A percentile compares a stretch with the other conserved stretches of the same genome.
phyloP scores from a whole-genome alignment of 108 stramenopile genomes.

The Licmophora abbreviata region DNA sequence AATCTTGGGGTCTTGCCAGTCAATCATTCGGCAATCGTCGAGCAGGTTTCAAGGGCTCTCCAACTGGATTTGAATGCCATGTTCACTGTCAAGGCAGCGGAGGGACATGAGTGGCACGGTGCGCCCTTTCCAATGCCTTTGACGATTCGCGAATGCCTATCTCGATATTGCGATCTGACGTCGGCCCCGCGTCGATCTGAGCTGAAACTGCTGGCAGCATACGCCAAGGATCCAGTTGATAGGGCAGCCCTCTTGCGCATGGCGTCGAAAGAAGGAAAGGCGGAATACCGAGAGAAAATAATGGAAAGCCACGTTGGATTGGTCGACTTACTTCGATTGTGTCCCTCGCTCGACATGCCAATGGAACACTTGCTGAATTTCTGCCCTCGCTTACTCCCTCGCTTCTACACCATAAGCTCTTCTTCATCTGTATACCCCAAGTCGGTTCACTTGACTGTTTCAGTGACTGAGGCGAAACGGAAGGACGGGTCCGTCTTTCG shows the following conservation, averaged over 20 bases:
- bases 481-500: slow-evolving; percentile 48
- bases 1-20: slow-evolving; percentile 89
- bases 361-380: slow-evolving; percentile 83
- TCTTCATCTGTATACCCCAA: slow-evolving; percentile 79
- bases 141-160: slow-evolving; percentile 81
- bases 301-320: slow-evolving; percentile 51
- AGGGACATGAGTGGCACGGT: slow-evolving; percentile 61
- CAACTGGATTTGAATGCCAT: slow-evolving; percentile 46
- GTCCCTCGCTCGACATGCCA: slow-evolving; percentile 73
- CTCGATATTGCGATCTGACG: slow-evolving; percentile 85
- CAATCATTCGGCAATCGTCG: slow-evolving; percentile 60
- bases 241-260: slow-evolving; percentile 65
- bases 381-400: slow-evolving; percentile 84
- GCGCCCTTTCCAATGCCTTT: slow-evolving; percentile 90
- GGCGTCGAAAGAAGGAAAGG: slow-evolving; percentile 76
- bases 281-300: slow-evolving; percentile 75
- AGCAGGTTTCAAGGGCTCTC: slow-evolving; percentile 60
- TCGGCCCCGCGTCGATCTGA: slow-evolving; percentile 79
- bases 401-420: slow-evolving; percentile 95
- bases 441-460: slow-evolving; percentile 86
- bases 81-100: slow-evolving; percentile 33
- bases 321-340: slow-evolving; percentile 53
- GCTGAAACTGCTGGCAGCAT: slow-evolving; percentile 79
- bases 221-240: slow-evolving; percentile 71
- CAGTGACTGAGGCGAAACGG: slow-evolving; percentile 58